Conservation (phyloP, 2,329 filamentous ascomycete genomes). For the Thielaviopsis euricoi region DNA sequence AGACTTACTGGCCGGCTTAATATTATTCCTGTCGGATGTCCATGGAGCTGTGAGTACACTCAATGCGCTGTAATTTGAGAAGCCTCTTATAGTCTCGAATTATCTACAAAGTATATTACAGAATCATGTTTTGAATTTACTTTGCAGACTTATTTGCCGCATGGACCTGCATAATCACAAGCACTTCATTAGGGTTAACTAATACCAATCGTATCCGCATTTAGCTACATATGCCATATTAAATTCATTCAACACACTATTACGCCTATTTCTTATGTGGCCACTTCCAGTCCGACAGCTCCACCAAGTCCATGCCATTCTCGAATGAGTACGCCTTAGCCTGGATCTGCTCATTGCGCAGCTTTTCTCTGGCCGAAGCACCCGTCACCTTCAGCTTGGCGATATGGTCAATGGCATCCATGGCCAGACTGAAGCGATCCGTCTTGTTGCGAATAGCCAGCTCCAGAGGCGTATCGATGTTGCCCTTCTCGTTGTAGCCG, state of each 20-base stretch:
- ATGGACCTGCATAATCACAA: no score
- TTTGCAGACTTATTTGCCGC: no score
- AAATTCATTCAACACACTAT: neutral
- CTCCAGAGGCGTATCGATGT: constrained; percentile 68
- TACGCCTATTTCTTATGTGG: constrained; percentile 25
- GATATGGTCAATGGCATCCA: constrained; percentile 58
- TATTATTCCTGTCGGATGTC: neutral
- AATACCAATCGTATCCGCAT: no score
- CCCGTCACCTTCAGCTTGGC: constrained; percentile 46
- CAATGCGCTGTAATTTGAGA: no score
- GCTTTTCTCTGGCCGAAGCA: constrained; percentile 41
- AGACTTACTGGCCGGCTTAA: neutral
- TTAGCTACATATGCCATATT: no score
- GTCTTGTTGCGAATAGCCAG: constrained; percentile 63
- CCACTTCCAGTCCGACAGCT: constrained; percentile 52
- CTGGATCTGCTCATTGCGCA: constrained; percentile 47
- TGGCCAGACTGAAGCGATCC: constrained; percentile 61
- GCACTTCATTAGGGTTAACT: no score
- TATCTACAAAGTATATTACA: no score
- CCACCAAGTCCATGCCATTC: constrained; percentile 50
- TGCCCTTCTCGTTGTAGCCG: constrained; percentile 70
- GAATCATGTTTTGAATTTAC: no score
- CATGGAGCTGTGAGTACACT: no score
- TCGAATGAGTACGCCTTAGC: constrained; percentile 51
- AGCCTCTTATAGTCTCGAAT: no score